These are phyloP conservation scores for Fraxinus baroniana DNA, from an alignment of 305 asterid genomes.

Conservation along the genomic window DNA sequence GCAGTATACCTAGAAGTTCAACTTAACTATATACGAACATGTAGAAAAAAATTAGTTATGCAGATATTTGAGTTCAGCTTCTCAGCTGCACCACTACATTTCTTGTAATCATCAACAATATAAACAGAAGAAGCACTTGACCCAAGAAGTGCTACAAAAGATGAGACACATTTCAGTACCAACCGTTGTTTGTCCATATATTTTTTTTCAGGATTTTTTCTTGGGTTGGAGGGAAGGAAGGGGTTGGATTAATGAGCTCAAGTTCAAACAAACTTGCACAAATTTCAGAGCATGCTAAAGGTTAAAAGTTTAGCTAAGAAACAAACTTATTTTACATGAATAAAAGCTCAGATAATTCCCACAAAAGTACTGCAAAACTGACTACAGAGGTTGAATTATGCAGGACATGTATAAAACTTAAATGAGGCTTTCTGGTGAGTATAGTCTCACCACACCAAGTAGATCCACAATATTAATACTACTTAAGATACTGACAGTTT, in stretches of 20 bases:
- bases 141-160: background rate
- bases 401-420: slow-evolving; percentile 26
- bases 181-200: background rate
- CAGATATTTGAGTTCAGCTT: background rate
- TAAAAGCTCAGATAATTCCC: slow-evolving; percentile 15
- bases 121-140: background rate
- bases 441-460: slow-evolving; percentile 30
- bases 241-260: background rate
- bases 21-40: background rate
- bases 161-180: background rate
- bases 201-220: background rate
- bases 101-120: background rate
- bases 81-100: slow-evolving; percentile 9
- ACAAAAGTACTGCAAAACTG: background rate
- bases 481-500: slow-evolving; percentile 30
- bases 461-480: slow-evolving; percentile 38
- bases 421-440: slow-evolving; percentile 8
- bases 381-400: slow-evolving; percentile 4
- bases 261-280: background rate
- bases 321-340: slow-evolving; percentile 1
- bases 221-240: background rate
- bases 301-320: background rate
- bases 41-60: background rate
- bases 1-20: background rate
- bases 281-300: background rate